phyloP scores from a whole-genome alignment of 2,329 filamentous ascomycete genomes.

The Kalaharituber pfeilii region DNA sequence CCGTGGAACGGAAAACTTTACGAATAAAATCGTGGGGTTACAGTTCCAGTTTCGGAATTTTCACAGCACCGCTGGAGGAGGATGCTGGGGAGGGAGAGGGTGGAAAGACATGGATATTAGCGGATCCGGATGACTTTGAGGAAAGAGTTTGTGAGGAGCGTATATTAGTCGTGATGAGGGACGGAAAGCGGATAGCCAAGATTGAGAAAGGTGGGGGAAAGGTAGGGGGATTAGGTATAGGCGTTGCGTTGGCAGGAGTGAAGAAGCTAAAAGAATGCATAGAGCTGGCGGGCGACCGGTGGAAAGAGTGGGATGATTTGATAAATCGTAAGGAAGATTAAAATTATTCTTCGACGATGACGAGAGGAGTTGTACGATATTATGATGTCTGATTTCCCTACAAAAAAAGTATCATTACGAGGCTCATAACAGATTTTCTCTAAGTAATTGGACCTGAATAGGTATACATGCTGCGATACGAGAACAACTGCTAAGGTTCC shows the following conservation, averaged over 20 bases:
- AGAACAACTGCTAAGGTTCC: too few species aligned
- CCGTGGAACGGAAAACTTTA: slow-evolving; percentile 39
- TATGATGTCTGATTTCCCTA: too few species aligned
- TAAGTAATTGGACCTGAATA: too few species aligned
- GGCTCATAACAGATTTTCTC: too few species aligned
- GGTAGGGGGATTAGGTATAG: slow-evolving; percentile 44
- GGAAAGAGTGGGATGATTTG: slow-evolving; percentile 39
- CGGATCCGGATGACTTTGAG: slow-evolving; percentile 80
- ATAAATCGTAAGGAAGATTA: slow-evolving; percentile 23
- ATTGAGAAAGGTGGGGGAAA: slow-evolving; percentile 75
- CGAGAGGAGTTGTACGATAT: too few species aligned
- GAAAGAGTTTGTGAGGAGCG: slow-evolving; percentile 67
- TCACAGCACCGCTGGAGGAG: slow-evolving; percentile 34
- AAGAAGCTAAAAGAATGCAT: slow-evolving; percentile 34
- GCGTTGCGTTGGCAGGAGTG: slow-evolving; percentile 26
- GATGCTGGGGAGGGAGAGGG: slow-evolving; percentile 30
- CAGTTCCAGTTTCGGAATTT: slow-evolving; percentile 60
- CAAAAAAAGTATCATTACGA: too few species aligned
- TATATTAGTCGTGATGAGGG: slow-evolving; percentile 62
- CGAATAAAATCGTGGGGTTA: slow-evolving; percentile 51
- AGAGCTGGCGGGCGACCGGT: slow-evolving; percentile 43
- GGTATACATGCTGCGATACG: too few species aligned
- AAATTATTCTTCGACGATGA: too few species aligned
- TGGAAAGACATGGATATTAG: slow-evolving; percentile 54
- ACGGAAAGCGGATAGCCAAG: slow-evolving; percentile 42